Evolutionary conservation across 225 moss, liverwort and hornwort species (phyloP).

Genomic region (Thuidium tamariscinum): DNA sequence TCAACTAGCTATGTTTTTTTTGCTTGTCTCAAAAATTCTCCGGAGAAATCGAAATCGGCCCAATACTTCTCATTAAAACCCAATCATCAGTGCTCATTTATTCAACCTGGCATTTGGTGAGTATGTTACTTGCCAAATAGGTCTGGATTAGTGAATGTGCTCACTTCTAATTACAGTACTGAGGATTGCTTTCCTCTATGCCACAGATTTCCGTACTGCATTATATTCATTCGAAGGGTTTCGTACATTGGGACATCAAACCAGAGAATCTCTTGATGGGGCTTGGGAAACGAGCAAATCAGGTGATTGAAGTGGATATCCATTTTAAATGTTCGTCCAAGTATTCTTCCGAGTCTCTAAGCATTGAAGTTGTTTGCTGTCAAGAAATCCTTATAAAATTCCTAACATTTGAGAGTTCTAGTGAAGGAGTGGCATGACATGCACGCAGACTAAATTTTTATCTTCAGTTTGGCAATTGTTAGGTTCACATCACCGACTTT

Average conservation of each 20-base stretch:
- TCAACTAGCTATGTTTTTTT: background rate
- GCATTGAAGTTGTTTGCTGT: background rate
- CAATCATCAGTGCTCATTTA: background rate
- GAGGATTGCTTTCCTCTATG: background rate
- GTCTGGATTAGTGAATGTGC: background rate
- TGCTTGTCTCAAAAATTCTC: background rate
- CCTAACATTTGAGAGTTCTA: background rate
- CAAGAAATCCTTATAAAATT: background rate
- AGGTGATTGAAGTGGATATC: conserved; percentile 25
- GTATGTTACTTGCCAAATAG: background rate
- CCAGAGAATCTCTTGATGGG: conserved; percentile 89
- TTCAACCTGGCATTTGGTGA: background rate
- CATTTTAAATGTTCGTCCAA: background rate
- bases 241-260: conserved; percentile 80
- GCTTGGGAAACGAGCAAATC: conserved; percentile 73
- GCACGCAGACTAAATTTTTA: background rate
- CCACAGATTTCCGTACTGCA: conserved; percentile 65
- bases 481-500: conserved; percentile 40
- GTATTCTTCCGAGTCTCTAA: background rate
- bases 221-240: conserved; percentile 77
- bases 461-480: background rate
- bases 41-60: background rate
- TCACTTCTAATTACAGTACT: background rate
- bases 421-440: background rate
- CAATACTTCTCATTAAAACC: background rate